Percentiles rank a stretch among this genome's conserved stretches.
phyloP scores from a whole-genome alignment of 768 basidiomycete species.

The Aureoboletus auriporus region DNA sequence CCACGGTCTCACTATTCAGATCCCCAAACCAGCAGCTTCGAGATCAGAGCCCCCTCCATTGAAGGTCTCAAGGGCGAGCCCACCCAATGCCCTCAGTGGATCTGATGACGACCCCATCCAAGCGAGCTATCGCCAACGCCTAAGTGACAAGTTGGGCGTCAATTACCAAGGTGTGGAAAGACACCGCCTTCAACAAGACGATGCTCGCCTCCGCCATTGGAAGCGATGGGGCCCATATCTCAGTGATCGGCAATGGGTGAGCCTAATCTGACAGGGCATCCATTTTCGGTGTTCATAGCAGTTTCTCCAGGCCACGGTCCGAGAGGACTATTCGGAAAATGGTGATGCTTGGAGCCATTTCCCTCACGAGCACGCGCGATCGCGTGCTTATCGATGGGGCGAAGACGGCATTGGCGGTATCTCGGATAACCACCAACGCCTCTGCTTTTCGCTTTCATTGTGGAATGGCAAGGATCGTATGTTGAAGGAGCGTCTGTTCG shows the following conservation, averaged over 20 bases:
- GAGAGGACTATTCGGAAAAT: constrained; percentile 96
- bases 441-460: constrained; percentile 86
- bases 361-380: constrained; percentile 89
- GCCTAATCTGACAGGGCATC: constrained; percentile 18
- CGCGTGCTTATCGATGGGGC: constrained; percentile 96
- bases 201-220: constrained; percentile 82
- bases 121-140: constrained; percentile 56
- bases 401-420: constrained; percentile 98
- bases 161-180: constrained; percentile 82
- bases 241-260: constrained; percentile 95
- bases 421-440: constrained; percentile 92
- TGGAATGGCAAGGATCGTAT: constrained; percentile 97
- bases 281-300: constrained; percentile 8
- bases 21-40: constrained; percentile 49
- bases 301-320: constrained; percentile 79
- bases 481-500: constrained; percentile 94
- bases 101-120: constrained; percentile 11
- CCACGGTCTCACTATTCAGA: constrained; percentile 58
- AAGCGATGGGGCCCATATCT: constrained; percentile 99
- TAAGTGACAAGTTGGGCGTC: constrained; percentile 59
- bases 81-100: constrained; percentile 11
- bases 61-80: constrained; percentile 40
- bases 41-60: constrained; percentile 34
- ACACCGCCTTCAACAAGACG: constrained; percentile 81
- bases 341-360: constrained; percentile 97